Conservation (phyloP, 805 yeast species). For the Jamesozyma lodderae region DNA sequence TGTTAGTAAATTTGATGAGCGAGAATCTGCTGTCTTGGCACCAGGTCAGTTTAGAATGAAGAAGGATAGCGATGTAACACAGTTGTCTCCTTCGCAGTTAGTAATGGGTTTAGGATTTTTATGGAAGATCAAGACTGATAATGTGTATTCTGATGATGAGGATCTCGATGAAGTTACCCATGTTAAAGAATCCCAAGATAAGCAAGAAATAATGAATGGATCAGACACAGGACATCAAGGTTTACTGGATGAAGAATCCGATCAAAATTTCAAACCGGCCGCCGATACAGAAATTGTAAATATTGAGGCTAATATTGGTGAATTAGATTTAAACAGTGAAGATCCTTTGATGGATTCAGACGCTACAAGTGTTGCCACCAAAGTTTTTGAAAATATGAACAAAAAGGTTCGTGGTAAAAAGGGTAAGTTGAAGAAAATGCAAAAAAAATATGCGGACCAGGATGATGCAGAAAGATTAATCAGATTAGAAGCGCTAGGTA, state of each 20-base stretch:
- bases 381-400: slow-evolving; percentile 23
- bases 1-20: slow-evolving; percentile 59
- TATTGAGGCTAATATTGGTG: background rate
- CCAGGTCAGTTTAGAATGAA: slow-evolving; percentile 53
- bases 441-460: slow-evolving; percentile 77
- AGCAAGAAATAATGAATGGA: background rate
- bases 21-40: slow-evolving; percentile 41
- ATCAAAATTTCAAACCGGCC: too few relatives aligned
- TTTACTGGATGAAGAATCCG: too few relatives aligned
- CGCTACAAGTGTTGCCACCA: slow-evolving; percentile 10
- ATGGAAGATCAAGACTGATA: slow-evolving; percentile 53
- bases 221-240: too few relatives aligned
- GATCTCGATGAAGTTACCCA: slow-evolving; percentile 6
- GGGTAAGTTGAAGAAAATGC: slow-evolving; percentile 73
- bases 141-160: slow-evolving; percentile 5
- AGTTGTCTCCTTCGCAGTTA: slow-evolving; percentile 70
- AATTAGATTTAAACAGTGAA: background rate
- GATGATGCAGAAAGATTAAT: slow-evolving; percentile 77
- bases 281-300: background rate
- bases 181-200: too few relatives aligned
- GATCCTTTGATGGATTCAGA: background rate
- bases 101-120: slow-evolving; percentile 84
- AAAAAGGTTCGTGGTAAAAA: slow-evolving; percentile 72
- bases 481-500: slow-evolving; percentile 77
- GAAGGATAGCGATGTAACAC: slow-evolving; percentile 43